Evolutionary conservation across 129 eudicot genomes (phyloP), one percentile per base, ranked within the genome.

Genomic region (Daucus carota): DNA sequence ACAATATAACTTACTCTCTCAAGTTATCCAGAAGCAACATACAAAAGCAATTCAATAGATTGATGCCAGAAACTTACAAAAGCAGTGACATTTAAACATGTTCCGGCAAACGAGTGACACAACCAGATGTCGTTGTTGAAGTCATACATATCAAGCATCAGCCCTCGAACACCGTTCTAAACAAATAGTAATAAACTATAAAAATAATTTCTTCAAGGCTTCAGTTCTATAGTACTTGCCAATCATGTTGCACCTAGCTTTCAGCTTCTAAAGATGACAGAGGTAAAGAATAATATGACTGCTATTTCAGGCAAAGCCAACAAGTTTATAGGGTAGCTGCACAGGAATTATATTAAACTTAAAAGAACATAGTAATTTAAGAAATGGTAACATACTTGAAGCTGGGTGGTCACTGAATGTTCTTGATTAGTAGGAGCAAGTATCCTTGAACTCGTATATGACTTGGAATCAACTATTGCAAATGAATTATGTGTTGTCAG

Each of bases 401-500:
- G 90, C 84, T 95, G 99, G 57, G 85, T 74, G 47, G 97, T 74
- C 41, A 95, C 80, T 15, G 89, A 73, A 75, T 91, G 97, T 79
- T 91, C 97, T 79, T 95, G 99, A 78, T 89, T 91, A 24, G 97
- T 84, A 38, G 92, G 96, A 73, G 96, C 90, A 22, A 95, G 76
- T 75, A 91, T 40, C 31, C 31, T 22, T 0, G 88, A 78, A n/a
- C 97, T 97, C 22, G 97, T 85, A 0, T 79, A 70, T 15, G 99
- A 87, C 41, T 73, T 78, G 1, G 90, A 54, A 34, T 90, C 93
- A 69, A 86, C 68, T 15, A 82, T 73, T n/a, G 99, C 96, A 82
- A 77, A 95, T 38, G 99, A 86, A 73, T 91, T 95, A 77, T 95
- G 99, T 70, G 96, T 91, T 85, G 97, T 95, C 79, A 91, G 75